Evolutionary conservation across 2,329 filamentous ascomycete species (phyloP), one percentile per base, ranked within the genome.

Genomic region (Alternaria angustiovoidea): DNA sequence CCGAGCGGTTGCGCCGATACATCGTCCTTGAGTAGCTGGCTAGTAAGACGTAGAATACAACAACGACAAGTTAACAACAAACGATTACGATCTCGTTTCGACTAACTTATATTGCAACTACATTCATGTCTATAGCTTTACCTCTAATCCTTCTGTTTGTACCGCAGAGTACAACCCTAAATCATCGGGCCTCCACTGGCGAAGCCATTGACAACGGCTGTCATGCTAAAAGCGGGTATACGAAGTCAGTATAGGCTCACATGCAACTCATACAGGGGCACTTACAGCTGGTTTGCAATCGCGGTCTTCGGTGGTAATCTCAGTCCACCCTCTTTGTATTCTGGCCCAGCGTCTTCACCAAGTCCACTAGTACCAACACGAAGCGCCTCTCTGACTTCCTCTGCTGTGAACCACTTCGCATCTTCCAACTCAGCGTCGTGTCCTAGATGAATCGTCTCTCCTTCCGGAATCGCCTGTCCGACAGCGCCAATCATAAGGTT

Each of bases 351-450:
- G 1, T 82, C 76, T 42, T 91, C 89, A 14, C 88, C 91, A 59
- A 97, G 74, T 2, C 85, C 85, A 76, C 88, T 90, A 0, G 88
- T 88, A 0, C 91, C 91, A 8, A 86, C 81, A 57, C 81, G 80
- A 74, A 98, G 79, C 1, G 93, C 94, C 72, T 90, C 87, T 71
- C 88, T 83, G 2, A 97, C 88, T 79, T 97, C 93, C 1, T 93
- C 92, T 34, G 96, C 81, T 0, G 86, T 81, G 71, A 94, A 94
- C 95, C 95, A 99, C 77, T 88, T 90, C 3, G 95, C 95, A 78
- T 91, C 87, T 75, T 97, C 92, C 63, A 99, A 79, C 82, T 99
- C 95, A 0, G 92, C 92, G 76, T 99, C 95, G 77, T 98, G 91
- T 14, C 91, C 89, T 4, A 99, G 81, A 71, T 89, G 86, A 52